Percentiles rank a stretch among this genome's conserved stretches.
Conservation (phyloP, 2,329 filamentous ascomycete species). For the Sphaerulina populicola region DNA sequence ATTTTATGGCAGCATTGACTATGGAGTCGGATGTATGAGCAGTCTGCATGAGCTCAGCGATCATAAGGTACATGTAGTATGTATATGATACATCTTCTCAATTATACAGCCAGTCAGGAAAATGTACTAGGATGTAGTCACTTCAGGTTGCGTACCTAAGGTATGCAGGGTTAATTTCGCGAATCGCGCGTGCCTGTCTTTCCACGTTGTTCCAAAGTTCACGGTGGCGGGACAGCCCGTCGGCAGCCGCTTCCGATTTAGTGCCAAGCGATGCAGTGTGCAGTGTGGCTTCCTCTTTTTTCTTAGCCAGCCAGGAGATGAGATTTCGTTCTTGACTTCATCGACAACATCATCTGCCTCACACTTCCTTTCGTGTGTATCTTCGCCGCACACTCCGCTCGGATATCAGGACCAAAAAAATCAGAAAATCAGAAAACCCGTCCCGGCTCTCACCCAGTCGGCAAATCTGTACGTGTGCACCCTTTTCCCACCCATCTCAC, state of each 20-base stretch:
- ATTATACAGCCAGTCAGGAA: too few relatives aligned
- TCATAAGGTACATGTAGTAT: too few relatives aligned
- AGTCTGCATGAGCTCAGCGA: too few relatives aligned
- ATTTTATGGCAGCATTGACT: too few relatives aligned
- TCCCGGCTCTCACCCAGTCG: conserved; percentile 22
- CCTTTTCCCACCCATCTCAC: not conserved
- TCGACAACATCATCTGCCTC: conserved; percentile 6
- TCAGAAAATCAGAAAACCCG: conserved; percentile 31
- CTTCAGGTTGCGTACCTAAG: too few relatives aligned
- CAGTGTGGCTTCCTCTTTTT: not conserved
- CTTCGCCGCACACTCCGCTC: conserved; percentile 14
- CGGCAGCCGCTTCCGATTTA: not conserved
- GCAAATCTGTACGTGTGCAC: conserved; percentile 11
- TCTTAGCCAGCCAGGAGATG: not conserved
- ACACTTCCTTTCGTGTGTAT: conserved; percentile 9
- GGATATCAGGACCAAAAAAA: conserved; percentile 34
- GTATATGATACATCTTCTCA: too few relatives aligned
- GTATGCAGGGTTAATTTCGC: too few relatives aligned
- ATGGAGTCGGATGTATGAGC: too few relatives aligned
- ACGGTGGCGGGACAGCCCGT: not conserved
- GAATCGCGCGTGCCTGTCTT: too few relatives aligned
- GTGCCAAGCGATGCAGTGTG: not conserved
- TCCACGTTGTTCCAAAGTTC: not conserved
- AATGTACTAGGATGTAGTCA: too few relatives aligned
- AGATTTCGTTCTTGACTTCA: conserved; percentile 3